These are phyloP conservation scores for Suillus decipiens DNA, from an alignment of 768 basidiomycete species.

Conservation along the genomic window DNA sequence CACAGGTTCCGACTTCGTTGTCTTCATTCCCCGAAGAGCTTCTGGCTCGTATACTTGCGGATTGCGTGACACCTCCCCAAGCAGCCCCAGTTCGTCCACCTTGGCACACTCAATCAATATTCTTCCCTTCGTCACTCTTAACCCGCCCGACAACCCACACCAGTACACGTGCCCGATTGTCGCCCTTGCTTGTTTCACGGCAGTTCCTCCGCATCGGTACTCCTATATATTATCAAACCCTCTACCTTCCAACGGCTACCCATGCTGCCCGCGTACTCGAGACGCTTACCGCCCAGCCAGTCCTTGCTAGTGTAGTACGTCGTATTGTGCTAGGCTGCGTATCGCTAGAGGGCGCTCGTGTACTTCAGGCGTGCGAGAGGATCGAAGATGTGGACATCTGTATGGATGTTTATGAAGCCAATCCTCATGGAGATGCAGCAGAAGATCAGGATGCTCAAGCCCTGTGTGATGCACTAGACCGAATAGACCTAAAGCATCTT, in stretches of 20 bases:
- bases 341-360: slow-evolving; percentile 40
- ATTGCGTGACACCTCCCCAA: slow-evolving; percentile 28
- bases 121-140: slow-evolving; percentile 12
- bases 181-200: slow-evolving; percentile 53
- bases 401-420: slow-evolving; percentile 25
- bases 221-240: slow-evolving; percentile 56
- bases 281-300: slow-evolving; percentile 39
- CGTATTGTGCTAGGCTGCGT: slow-evolving; percentile 43
- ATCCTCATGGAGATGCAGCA: slow-evolving; percentile 10
- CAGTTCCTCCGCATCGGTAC: slow-evolving; percentile 56
- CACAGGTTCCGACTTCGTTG: slow-evolving; percentile 17
- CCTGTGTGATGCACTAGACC: slow-evolving; percentile 44
- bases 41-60: slow-evolving; percentile 46
- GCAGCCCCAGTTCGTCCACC: slow-evolving; percentile 23
- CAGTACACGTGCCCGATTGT: slow-evolving; percentile 25
- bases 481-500: slow-evolving; percentile 45
- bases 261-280: slow-evolving; percentile 41
- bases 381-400: slow-evolving; percentile 43
- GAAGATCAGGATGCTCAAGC: slow-evolving; percentile 31
- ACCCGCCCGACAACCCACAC: slow-evolving; percentile 12
- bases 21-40: slow-evolving; percentile 43
- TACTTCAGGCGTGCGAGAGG: slow-evolving; percentile 34
- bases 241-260: slow-evolving; percentile 43
- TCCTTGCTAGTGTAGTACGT: slow-evolving; percentile 43
- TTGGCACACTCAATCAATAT: slow-evolving; percentile 23